A percentile compares a stretch with the other conserved stretches of the same genome.
Evolutionary conservation across 2,329 filamentous ascomycete species (phyloP).

Genomic region (Kalaharituber pfeilii): DNA sequence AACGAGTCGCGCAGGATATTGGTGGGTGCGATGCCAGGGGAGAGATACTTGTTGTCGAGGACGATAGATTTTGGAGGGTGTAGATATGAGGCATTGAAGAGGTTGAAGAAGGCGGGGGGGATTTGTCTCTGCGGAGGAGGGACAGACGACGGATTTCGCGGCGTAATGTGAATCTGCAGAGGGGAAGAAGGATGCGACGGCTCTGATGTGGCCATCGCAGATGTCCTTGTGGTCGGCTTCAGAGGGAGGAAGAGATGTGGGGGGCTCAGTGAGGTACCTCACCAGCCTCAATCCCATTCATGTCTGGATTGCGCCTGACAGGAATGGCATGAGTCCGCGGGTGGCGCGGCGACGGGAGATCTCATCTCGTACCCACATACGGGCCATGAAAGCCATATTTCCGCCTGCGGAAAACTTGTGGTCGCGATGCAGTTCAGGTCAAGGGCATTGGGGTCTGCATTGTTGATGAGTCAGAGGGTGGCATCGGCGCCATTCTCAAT

Average conservation of each 20-base stretch:
- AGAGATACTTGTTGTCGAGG: conserved; percentile 37
- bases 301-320: conserved; percentile 27
- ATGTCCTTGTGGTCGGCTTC: neutral
- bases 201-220: conserved; percentile 29
- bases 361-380: conserved; percentile 21
- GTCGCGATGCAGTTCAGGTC: conserved; percentile 40
- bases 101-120: conserved; percentile 38
- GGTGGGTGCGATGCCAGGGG: conserved; percentile 40
- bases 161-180: conserved; percentile 43
- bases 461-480: conserved; percentile 40
- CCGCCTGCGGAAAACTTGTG: conserved; percentile 49
- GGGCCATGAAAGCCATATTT: conserved; percentile 29
- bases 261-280: neutral
- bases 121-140: conserved; percentile 39
- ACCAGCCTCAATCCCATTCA: neutral
- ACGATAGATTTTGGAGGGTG: conserved; percentile 32
- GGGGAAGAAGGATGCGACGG: conserved; percentile 44
- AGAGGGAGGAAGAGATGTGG: conserved; percentile 7
- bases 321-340: neutral
- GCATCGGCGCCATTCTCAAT: conserved; percentile 50
- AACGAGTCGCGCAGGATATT: conserved; percentile 32
- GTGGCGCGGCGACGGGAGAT: neutral
- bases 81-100: conserved; percentile 47
- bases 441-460: conserved; percentile 40
- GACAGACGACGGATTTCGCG: conserved; percentile 40